Base-by-base conservation (phyloP, 2,329 filamentous ascomycete species). In the Neoscytalidium dimidiatum region DNA sequence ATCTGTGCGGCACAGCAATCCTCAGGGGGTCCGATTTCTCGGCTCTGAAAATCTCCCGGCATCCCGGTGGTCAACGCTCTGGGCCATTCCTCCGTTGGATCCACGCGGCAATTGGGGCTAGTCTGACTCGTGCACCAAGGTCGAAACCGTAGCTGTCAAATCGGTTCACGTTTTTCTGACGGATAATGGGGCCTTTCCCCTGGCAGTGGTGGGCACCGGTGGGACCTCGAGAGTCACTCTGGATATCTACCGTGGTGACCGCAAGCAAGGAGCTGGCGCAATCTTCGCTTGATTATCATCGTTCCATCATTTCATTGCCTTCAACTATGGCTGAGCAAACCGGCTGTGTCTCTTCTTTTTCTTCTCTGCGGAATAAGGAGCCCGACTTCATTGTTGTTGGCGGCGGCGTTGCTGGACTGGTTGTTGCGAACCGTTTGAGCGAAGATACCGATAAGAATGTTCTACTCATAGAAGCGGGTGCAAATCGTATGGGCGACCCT, bases 401-500 rank as follows among this genome's bases (percentile, higher is more conserved):
- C 17, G 68, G 68, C 28, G 68, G 68, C 19, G 60, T 65, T 19
- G 65, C 67, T 9, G 67, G 68, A 19, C 62, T 69, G 19, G 64
- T 68, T 6, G 64, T 67, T 28, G 68, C 67, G 9, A 64, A 63
- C 21, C 67, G 68, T 14, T 67, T 79, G 8, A 70, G 74, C 28
- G 72, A 74, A 44, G 38, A 64, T 49, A 61, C 69, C 2, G 64
- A 65, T 31, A 67, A 67, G 5, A 67, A 65, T 29, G 67, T 69
- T 17, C 65, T 65, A 19, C 67, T 70, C 4, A n/a, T 70, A 6
- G 69, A 71, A 48, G 69, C 69, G n/a, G 69, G 57, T 26, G 69
- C 62, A 21, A 72, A 73, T 64, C 69, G 69, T 3, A 46, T 74
- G 26, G 57, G 72, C 9, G 73, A 75, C 35, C 61, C 70, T 1